Evolutionary conservation across 495 filamentous ascomycete genomes (phyloP).

Genomic region (Xylaria curta): DNA sequence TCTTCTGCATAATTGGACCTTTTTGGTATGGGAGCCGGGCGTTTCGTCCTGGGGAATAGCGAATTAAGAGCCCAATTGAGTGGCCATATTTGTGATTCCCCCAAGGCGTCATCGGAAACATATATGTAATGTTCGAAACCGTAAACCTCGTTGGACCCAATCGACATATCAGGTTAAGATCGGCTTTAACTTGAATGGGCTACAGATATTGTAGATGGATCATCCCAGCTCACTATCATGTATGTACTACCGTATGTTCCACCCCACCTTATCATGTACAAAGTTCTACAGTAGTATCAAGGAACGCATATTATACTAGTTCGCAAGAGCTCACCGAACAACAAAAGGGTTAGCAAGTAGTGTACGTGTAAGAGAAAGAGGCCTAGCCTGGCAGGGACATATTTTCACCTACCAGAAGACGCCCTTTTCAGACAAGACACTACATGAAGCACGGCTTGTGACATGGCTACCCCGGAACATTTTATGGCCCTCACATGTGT

Average conservation of each 20-base stretch:
- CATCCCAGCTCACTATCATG: background rate
- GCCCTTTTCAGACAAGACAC: slow-evolving; percentile 38
- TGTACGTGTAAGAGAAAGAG: background rate
- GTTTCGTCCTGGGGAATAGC: background rate
- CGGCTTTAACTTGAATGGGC: slow-evolving; percentile 1
- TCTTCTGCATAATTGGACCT: slow-evolving; percentile 6
- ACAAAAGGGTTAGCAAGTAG: background rate
- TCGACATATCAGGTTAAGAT: slow-evolving; percentile 1
- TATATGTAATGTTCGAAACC: slow-evolving; percentile 3
- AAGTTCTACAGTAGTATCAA: background rate
- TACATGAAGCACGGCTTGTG: slow-evolving; percentile 54
- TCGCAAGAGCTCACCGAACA: background rate
- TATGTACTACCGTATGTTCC: slow-evolving; percentile 8
- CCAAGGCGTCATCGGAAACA: background rate
- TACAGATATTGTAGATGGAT: slow-evolving; percentile 22
- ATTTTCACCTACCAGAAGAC: background rate
- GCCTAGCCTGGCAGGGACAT: background rate
- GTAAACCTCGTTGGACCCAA: background rate
- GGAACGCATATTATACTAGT: background rate
- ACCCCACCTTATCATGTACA: background rate
- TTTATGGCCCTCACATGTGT: slow-evolving; percentile 2
- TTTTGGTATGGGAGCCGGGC: background rate
- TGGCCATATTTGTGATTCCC: background rate
- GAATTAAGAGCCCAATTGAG: background rate
- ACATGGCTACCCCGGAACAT: slow-evolving; percentile 35